A percentile compares a stretch with the other conserved stretches of the same genome.
Evolutionary conservation across 805 yeast species (phyloP).

Genomic region (Wickerhamomyces alni): DNA sequence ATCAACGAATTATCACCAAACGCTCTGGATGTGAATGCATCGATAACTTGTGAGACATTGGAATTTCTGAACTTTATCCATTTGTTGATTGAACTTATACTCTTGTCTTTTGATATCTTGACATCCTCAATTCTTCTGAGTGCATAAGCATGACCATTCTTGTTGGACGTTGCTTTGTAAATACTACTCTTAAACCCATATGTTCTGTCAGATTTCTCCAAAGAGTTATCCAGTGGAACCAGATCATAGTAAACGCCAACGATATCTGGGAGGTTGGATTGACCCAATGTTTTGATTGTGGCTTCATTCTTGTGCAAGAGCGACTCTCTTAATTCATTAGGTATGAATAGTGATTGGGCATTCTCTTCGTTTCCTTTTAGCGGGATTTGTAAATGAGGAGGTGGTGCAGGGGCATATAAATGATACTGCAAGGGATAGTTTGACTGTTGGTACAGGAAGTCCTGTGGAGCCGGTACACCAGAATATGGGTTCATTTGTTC

Average conservation of each 20-base stretch:
- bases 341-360: constrained; percentile 63
- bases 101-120: constrained; percentile 47
- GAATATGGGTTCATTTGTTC: constrained; percentile 9
- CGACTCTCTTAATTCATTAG: constrained; percentile 63
- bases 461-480: constrained; percentile 6
- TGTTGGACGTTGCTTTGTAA: constrained; percentile 75
- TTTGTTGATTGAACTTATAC: constrained; percentile 52
- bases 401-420: constrained; percentile 84
- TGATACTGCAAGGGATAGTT: constrained; percentile 69
- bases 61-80: constrained; percentile 60
- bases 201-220: constrained; percentile 26
- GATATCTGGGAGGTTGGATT: constrained; percentile 60
- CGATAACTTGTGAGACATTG: constrained; percentile 61
- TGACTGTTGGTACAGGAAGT: constrained; percentile 17
- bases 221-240: constrained; percentile 65
- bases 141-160: constrained; percentile 72
- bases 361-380: constrained; percentile 68
- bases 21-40: constrained; percentile 81
- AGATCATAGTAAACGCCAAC: constrained; percentile 82
- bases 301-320: constrained; percentile 76
- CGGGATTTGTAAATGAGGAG: constrained; percentile 58
- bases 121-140: constrained; percentile 68
- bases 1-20: constrained; percentile 78
- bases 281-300: constrained; percentile 59
- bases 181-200: constrained; percentile 56